A percentile compares a stretch with the other conserved stretches of the same genome.
Conservation (phyloP, 2,329 filamentous ascomycete species). For the Calonectria hawksworthii region DNA sequence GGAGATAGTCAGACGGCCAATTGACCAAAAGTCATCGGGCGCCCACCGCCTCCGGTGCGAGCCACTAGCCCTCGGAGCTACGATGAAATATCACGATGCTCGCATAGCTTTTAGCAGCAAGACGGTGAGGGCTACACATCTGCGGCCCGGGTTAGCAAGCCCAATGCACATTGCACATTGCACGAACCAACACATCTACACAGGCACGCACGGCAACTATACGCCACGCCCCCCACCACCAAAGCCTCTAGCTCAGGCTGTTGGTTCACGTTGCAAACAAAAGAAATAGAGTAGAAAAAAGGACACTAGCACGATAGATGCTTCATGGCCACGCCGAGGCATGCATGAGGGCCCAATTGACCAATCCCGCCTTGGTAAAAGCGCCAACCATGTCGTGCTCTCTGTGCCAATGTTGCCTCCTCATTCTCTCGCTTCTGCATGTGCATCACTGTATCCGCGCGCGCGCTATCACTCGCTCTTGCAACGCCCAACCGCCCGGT, state of each 20-base stretch:
- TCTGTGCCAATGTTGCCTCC: not conserved
- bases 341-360: constrained; percentile 9
- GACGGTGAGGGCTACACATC: constrained; percentile 16
- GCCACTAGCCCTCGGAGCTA: not conserved
- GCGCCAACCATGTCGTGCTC: not conserved
- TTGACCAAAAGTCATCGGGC: not conserved
- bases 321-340: not conserved
- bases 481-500: not conserved
- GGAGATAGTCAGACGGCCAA: not conserved
- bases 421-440: not conserved
- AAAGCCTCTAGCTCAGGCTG: not conserved
- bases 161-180: not conserved
- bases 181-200: not conserved
- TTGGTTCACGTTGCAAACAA: constrained; percentile 1
- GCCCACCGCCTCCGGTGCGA: constrained; percentile 5
- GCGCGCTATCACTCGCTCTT: not conserved
- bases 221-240: constrained; percentile 2
- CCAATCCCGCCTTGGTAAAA: not conserved
- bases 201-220: not conserved
- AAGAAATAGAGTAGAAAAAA: not conserved
- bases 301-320: not conserved
- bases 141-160: not conserved
- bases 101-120: not conserved
- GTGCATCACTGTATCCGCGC: not conserved
- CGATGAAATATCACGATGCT: not conserved